Evolutionary conservation across 495 filamentous ascomycete genomes (phyloP), one percentile per base, ranked within the genome.

Genomic region (Hamigera avellanea): DNA sequence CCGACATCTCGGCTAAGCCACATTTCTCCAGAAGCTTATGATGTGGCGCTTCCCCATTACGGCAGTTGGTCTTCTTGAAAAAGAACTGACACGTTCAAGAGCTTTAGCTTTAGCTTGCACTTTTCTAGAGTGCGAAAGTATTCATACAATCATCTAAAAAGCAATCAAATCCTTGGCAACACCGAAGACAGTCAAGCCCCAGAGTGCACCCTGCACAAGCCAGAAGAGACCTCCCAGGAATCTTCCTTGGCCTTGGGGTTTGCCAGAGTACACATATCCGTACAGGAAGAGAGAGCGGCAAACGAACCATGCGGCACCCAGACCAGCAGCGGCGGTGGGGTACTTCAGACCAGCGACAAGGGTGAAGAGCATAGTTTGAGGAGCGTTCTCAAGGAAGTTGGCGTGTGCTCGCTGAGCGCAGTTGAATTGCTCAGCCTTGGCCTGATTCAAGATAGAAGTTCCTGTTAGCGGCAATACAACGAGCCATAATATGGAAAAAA

Each of bases 371-470:
- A 78, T 66, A 18, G 75, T 64, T 41, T 66, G 61, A 3, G 74
- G 47, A 13, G 74, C 53, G 51, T 80, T 80, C 57, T 87, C 82
- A 33, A 73, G 63, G 57, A 72, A 84, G 59, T 84, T 83, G 42
- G 58, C 50, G 62, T 87, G 82, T 4, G 81, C 76, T 36, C 81
- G 74, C 55, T 86, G 82, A 27, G 78, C 76, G 62, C 74, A 76
- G 52, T 78, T 78, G 64, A 78, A 78, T 30, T 61, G 41, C 32
- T 70, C 50, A 26, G 64, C 61, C 36, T 53, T 55, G 45, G 56
- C 37, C 60, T 67, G 48, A 6, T 29, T 19, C 5, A 9, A 9
- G 21, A 23, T 5, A 9, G 9, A 23, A 9, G 9, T 9, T 23
- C 21, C 5, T 23, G 4, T 5, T 4, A 23, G 21, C 21, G 21